A percentile compares a stretch with the other conserved stretches of the same genome.
phyloP scores from a whole-genome alignment of 2,329 filamentous ascomycete genomes.

The Lithohypha guttulata region DNA sequence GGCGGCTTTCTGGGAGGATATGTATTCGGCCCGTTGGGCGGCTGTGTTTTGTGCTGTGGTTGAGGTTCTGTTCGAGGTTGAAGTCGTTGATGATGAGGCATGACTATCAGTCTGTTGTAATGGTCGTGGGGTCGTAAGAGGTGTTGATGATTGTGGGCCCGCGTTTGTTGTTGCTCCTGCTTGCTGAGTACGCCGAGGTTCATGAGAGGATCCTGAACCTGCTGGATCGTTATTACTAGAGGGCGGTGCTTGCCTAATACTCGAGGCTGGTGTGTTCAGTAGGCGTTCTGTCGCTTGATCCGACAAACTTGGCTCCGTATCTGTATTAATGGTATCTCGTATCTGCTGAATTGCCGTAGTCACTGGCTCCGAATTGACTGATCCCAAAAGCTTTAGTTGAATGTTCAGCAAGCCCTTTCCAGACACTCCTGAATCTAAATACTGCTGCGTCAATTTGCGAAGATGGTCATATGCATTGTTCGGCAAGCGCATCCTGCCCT shows the following conservation, averaged over 20 bases:
- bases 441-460: constrained; percentile 16
- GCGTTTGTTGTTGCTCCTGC: not conserved
- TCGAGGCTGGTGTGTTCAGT: constrained; percentile 9
- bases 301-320: not conserved
- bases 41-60: constrained; percentile 8
- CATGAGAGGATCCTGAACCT: not conserved
- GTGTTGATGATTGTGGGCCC: not conserved
- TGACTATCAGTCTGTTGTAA: constrained; percentile 1
- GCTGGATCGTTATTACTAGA: not conserved
- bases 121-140: not conserved
- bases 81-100: not conserved
- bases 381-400: constrained; percentile 1
- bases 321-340: not conserved
- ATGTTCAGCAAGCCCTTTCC: constrained; percentile 1
- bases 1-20: constrained; percentile 44
- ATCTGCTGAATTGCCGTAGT: not conserved
- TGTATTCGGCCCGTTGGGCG: constrained; percentile 18
- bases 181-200: too few relatives aligned
- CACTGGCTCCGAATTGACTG: constrained; percentile 1
- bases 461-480: constrained; percentile 22
- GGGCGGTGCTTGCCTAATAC: not conserved
- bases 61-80: constrained; percentile 6
- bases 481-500: constrained; percentile 17
- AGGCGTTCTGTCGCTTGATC: constrained; percentile 3
- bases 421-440: constrained; percentile 11